Evolutionary conservation across 768 basidiomycete species (phyloP), one percentile per base, ranked within the genome.

Genomic region (Agrocybe pediades): DNA sequence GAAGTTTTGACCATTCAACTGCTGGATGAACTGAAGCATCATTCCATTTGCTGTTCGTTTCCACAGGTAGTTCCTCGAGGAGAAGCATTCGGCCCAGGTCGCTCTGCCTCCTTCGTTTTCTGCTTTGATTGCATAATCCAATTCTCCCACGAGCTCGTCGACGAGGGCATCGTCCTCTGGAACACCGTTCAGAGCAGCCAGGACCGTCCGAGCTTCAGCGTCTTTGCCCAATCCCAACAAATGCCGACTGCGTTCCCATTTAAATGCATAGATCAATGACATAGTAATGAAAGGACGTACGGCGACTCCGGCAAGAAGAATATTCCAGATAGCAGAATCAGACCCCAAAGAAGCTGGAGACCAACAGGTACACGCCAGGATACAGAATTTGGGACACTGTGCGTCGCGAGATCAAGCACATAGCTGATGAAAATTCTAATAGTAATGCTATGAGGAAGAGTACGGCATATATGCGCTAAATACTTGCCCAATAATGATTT

Each of bases 91-190:
- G 23, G 76, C 40, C 89, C 89, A 92, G 0, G 84, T 86, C 1
- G 88, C 87, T 62, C 88, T 86, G 5, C 90, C 90, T 19, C 88
- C 89, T 48, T 87, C 85, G 62, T 92, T 92, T 69, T 92, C 90
- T 4, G 79, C 82, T 15, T 72, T 73, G 63, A 92, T 85, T 33
- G 78, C 86, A 52, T 74, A 81, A 53, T 83, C 75, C 23, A 92
- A 78, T 57, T 91, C 89, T 23, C 80, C 81, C 16, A 90, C 69
- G 5, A 72, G 70, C 50, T 87, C 87, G 7, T 75, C 63, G 1
- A 90, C 86, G 9, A 89, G 56, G 0, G 74, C 67, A 55, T 89
- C 81, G 49, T 87, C 78, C 47, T 75, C 65, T 2, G 80, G 72
- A n/a, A 87, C 81, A 23, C 79, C 72, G 62, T 91, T 91, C 30